Evolutionary conservation across 2,329 filamentous ascomycete genomes (phyloP).

Genomic region (Stachybotrys chartarum): DNA sequence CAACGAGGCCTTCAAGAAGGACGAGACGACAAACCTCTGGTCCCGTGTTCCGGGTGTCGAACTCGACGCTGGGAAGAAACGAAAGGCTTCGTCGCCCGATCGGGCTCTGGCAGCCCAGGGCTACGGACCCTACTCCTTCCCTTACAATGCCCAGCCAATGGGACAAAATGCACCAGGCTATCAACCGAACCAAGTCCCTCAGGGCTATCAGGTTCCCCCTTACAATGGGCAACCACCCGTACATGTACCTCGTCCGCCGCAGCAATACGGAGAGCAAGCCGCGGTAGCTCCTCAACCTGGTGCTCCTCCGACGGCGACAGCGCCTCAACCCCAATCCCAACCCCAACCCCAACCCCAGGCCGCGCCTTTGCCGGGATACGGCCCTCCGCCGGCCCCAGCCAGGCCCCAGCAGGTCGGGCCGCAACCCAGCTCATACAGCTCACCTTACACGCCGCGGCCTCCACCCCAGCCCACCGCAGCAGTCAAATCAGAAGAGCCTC

Average conservation of each 20-base stretch:
- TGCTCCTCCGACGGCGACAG: slow-evolving; percentile 10
- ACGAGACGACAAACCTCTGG: slow-evolving; percentile 50
- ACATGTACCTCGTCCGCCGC: slow-evolving; percentile 19
- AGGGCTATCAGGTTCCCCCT: slow-evolving; percentile 25
- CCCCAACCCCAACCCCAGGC: slow-evolving; percentile 1
- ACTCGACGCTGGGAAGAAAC: slow-evolving; percentile 54
- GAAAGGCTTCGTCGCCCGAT: slow-evolving; percentile 47
- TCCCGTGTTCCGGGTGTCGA: slow-evolving; percentile 50
- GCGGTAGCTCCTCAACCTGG: slow-evolving; percentile 18
- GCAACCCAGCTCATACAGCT: slow-evolving; percentile 27
- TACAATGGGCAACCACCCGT: slow-evolving; percentile 21
- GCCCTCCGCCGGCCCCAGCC: slow-evolving; percentile 26
- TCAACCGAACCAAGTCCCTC: slow-evolving; percentile 22
- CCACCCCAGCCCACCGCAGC: slow-evolving; percentile 17
- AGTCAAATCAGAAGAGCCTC: slow-evolving; percentile 21
- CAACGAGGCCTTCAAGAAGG: slow-evolving; percentile 54
- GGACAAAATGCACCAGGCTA: slow-evolving; percentile 23
- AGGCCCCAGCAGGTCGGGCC: slow-evolving; percentile 21
- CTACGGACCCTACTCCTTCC: slow-evolving; percentile 27
- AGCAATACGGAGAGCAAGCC: slow-evolving; percentile 18
- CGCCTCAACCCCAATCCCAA: slow-evolving; percentile 14
- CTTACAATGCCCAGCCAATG: slow-evolving; percentile 28
- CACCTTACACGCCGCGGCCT: slow-evolving; percentile 27
- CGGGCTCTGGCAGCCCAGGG: slow-evolving; percentile 31
- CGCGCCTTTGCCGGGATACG: slow-evolving; percentile 24